Percentiles rank a stretch among this genome's conserved stretches.
Conservation (phyloP, 2,329 filamentous ascomycete species). For the Ophiostoma ips region DNA sequence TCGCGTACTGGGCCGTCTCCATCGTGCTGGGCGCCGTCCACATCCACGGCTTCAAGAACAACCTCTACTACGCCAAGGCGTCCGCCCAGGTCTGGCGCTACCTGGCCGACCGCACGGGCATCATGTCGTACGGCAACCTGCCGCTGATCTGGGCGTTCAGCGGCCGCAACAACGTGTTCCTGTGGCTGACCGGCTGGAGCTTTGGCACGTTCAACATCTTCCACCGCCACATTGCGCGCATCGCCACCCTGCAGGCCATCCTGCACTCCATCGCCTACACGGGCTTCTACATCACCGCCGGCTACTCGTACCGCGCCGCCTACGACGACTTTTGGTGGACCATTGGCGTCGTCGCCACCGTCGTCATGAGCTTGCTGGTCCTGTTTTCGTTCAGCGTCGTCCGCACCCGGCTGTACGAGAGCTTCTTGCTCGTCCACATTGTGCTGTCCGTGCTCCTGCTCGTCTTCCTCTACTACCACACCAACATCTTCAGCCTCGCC, state of each 20-base stretch:
- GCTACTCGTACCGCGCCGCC: neutral
- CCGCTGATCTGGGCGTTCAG: slow-evolving; percentile 35
- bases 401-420: slow-evolving; percentile 35
- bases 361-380: slow-evolving; percentile 31
- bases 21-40: slow-evolving; percentile 6
- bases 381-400: slow-evolving; percentile 37
- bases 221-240: slow-evolving; percentile 51
- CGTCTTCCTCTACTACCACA: slow-evolving; percentile 20
- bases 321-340: slow-evolving; percentile 3
- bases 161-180: slow-evolving; percentile 50
- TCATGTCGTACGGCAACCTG: slow-evolving; percentile 11
- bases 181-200: slow-evolving; percentile 56
- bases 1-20: slow-evolving; percentile 11
- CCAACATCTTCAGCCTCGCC: slow-evolving; percentile 8
- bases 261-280: slow-evolving; percentile 49
- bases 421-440: slow-evolving; percentile 32
- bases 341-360: slow-evolving; percentile 20
- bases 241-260: slow-evolving; percentile 46
- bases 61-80: neutral
- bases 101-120: slow-evolving; percentile 14
- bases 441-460: slow-evolving; percentile 26
- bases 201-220: slow-evolving; percentile 54
- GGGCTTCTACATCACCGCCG: slow-evolving; percentile 12
- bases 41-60: slow-evolving; percentile 2
- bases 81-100: slow-evolving; percentile 12